These are phyloP conservation scores for Cercis canadensis DNA, from an alignment of 306 rosid genomes.

Conservation along the genomic window DNA sequence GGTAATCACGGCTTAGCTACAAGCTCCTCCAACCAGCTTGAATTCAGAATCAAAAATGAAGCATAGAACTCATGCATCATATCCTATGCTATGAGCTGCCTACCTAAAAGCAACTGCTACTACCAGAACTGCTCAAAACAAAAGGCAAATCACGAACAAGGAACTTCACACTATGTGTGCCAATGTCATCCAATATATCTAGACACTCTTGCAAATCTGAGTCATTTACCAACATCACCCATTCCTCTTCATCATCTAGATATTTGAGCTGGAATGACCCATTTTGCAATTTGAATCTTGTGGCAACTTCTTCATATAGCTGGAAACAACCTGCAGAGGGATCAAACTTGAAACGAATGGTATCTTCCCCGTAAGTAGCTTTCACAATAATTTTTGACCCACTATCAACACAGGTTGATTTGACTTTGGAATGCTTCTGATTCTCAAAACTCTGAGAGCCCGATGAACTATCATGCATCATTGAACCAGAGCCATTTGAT, in stretches of 20 bases:
- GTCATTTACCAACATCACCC: constrained; percentile 81
- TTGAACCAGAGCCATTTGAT: constrained; percentile 55
- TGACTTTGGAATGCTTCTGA: constrained; percentile 46
- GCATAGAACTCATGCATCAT: constrained; percentile 30
- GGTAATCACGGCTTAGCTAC: constrained; percentile 10
- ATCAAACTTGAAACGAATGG: constrained; percentile 76
- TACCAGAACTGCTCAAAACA: constrained; percentile 58
- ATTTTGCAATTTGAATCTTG: constrained; percentile 67
- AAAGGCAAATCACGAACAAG: constrained; percentile 67
- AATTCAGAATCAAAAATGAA: too few species aligned
- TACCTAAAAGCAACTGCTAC: constrained; percentile 59
- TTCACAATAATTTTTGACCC: constrained; percentile 63
- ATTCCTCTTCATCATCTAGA: constrained; percentile 85
- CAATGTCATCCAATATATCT: constrained; percentile 68
- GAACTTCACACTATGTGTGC: constrained; percentile 59
- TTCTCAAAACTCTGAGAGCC: constrained; percentile 66
- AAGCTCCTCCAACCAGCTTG: constrained; percentile 19
- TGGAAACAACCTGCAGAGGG: constrained; percentile 57
- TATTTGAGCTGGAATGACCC: constrained; percentile 81
- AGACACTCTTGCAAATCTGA: constrained; percentile 79
- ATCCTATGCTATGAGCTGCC: constrained; percentile 46
- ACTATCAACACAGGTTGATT: constrained; percentile 46
- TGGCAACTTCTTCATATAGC: constrained; percentile 75
- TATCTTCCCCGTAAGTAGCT: constrained; percentile 78
- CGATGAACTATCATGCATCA: constrained; percentile 61